phyloP scores from a whole-genome alignment of 352 stramenopile species.

The Phytophthora niederhauseri region DNA sequence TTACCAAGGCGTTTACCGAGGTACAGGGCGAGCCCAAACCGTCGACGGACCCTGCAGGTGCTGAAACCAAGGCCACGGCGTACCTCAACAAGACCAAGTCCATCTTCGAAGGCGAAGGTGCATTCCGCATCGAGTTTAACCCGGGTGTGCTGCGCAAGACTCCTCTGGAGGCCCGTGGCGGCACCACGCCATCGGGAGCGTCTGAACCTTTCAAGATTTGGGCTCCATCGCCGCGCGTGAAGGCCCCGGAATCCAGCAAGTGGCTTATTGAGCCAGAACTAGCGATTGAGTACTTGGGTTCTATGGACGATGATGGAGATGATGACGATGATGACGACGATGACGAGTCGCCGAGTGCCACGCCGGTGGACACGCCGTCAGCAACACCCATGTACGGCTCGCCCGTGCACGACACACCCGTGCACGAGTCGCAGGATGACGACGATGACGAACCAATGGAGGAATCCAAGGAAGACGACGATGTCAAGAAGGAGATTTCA shows the following conservation, averaged over 20 bases:
- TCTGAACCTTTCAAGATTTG: conserved; percentile 77
- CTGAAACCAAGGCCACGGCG: conserved; percentile 40
- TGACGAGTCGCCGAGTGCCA: conserved; percentile 70
- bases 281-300: conserved; percentile 81
- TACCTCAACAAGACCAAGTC: conserved; percentile 84
- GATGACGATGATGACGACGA: conserved; percentile 80
- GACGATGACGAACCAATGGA: conserved; percentile 46
- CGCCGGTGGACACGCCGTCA: conserved; percentile 68
- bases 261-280: conserved; percentile 85
- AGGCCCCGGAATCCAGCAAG: conserved; percentile 72
- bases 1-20: conserved; percentile 78
- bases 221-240: conserved; percentile 80
- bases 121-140: conserved; percentile 87
- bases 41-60: conserved; percentile 30
- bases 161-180: conserved; percentile 56
- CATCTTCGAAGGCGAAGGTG: conserved; percentile 84
- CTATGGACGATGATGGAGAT: conserved; percentile 74
- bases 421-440: conserved; percentile 46
- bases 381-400: conserved; percentile 77
- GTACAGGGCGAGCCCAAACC: conserved; percentile 41
- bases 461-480: conserved; percentile 42
- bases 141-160: conserved; percentile 81
- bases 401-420: conserved; percentile 50
- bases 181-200: conserved; percentile 44
- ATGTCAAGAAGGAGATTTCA: conserved; percentile 41